phyloP scores from a whole-genome alignment of 768 basidiomycete genomes.

The Xerocomellus chrysenteron region DNA sequence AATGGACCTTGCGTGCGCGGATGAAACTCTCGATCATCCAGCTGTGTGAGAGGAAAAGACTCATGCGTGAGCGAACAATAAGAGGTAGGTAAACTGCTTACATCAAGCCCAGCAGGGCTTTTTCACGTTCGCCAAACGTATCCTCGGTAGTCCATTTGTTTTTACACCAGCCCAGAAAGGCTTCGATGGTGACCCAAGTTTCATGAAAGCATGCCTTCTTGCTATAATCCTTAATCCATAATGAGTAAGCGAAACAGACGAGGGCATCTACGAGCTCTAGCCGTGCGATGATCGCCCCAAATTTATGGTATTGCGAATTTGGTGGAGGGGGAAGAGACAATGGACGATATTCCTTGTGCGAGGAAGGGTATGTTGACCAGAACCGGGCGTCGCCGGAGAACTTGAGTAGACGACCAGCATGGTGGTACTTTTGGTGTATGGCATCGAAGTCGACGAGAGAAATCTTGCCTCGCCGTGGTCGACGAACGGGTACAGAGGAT shows the following conservation, averaged over 20 bases:
- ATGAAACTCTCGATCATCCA: slow-evolving; percentile 81
- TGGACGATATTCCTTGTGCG: slow-evolving; percentile 63
- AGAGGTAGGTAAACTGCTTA: slow-evolving; percentile 41
- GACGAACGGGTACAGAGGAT: slow-evolving; percentile 54
- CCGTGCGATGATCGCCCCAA: slow-evolving; percentile 71
- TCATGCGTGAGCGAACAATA: slow-evolving; percentile 27
- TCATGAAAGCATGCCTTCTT: slow-evolving; percentile 54
- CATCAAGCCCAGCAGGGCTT: slow-evolving; percentile 77
- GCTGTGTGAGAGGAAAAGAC: slow-evolving; percentile 39
- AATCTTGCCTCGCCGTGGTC: slow-evolving; percentile 62
- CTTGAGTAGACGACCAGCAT: slow-evolving; percentile 71
- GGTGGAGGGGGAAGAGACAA: slow-evolving; percentile 62
- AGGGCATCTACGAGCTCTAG: slow-evolving; percentile 81
- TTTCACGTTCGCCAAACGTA: slow-evolving; percentile 46
- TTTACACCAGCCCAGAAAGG: slow-evolving; percentile 71
- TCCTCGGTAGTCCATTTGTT: slow-evolving; percentile 57
- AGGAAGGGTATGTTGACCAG: slow-evolving; percentile 67
- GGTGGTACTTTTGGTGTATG: slow-evolving; percentile 69
- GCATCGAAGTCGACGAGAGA: slow-evolving; percentile 49
- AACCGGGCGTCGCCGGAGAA: slow-evolving; percentile 81
- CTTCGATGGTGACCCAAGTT: slow-evolving; percentile 68
- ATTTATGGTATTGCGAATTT: slow-evolving; percentile 70
- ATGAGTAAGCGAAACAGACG: slow-evolving; percentile 78
- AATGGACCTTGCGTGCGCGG: slow-evolving; percentile 49
- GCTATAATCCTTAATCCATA: slow-evolving; percentile 75